Percentiles rank a stretch among this genome's conserved stretches.
Conservation (phyloP, 805 yeast genomes). For the Yarrowia sp. region DNA sequence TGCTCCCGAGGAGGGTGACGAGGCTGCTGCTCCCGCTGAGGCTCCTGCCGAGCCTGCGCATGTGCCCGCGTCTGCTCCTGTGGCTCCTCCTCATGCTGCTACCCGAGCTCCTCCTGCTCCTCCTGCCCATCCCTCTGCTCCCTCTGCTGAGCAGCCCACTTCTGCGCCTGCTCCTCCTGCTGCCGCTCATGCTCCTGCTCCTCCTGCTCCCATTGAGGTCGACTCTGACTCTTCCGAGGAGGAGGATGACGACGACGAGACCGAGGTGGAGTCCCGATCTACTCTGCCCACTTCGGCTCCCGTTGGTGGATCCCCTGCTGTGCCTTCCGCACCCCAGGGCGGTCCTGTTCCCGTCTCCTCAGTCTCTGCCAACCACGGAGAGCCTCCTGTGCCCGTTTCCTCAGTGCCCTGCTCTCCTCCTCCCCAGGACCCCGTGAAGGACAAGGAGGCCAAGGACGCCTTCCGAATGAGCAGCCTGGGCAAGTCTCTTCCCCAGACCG, state of each 20-base stretch:
- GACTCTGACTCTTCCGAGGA: background rate
- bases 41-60: background rate
- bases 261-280: conserved; percentile 25
- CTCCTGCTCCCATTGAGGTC: conserved; percentile 15
- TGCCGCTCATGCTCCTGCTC: background rate
- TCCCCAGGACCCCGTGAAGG: conserved; percentile 1
- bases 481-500: conserved; percentile 17
- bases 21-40: background rate
- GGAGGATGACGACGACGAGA: conserved; percentile 6
- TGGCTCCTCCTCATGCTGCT: background rate
- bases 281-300: conserved; percentile 9
- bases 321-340: background rate
- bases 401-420: conserved; percentile 21
- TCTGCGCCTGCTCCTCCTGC: conserved; percentile 25
- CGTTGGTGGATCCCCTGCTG: background rate
- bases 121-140: background rate
- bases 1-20: conserved; percentile 28
- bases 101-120: background rate
- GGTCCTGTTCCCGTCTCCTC: background rate
- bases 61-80: background rate
- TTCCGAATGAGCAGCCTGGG: conserved; percentile 17
- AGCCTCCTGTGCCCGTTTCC: conserved; percentile 18
- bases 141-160: background rate
- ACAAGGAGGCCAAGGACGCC: conserved; percentile 9
- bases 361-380: background rate